Evolutionary conservation across 2,329 filamentous ascomycete genomes (phyloP).

Genomic region (Pseudocercospora ulei): DNA sequence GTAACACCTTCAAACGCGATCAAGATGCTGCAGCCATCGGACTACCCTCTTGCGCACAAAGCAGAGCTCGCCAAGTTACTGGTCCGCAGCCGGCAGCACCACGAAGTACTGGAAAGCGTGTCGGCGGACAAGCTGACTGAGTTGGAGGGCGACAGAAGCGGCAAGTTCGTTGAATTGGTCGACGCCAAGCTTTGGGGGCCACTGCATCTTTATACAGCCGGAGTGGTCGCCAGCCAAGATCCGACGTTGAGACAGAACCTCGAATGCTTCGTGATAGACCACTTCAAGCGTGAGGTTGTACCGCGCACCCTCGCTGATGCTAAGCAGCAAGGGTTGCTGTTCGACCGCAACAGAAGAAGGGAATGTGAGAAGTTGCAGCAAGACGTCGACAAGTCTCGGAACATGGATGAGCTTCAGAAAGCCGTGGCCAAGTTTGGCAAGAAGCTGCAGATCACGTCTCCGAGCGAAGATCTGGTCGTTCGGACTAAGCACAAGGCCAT

Average conservation of each 20-base stretch:
- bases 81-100: constrained; percentile 14
- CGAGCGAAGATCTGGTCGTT: constrained; percentile 16
- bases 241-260: constrained; percentile 26
- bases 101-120: constrained; percentile 18
- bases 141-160: constrained; percentile 16
- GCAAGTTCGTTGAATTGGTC: constrained; percentile 18
- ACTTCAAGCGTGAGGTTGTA: constrained; percentile 26
- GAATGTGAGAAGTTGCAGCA: constrained; percentile 29
- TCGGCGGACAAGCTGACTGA: constrained; percentile 15
- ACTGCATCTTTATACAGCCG: constrained; percentile 27
- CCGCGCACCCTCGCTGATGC: constrained; percentile 16
- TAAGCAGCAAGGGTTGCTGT: constrained; percentile 19
- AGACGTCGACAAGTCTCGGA: constrained; percentile 21
- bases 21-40: constrained; percentile 11
- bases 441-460: constrained; percentile 26
- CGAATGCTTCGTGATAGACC: constrained; percentile 23
- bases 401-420: constrained; percentile 23
- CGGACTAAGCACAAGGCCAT: constrained; percentile 22
- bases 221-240: constrained; percentile 25
- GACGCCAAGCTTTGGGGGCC: constrained; percentile 23
- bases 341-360: constrained; percentile 20
- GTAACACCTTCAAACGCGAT: constrained; percentile 13
- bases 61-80: constrained; percentile 18
- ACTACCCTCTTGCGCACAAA: constrained; percentile 7
- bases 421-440: constrained; percentile 24